Conservation (phyloP, 1,284 basidiomycete genomes). For the Peniophora sp. region DNA sequence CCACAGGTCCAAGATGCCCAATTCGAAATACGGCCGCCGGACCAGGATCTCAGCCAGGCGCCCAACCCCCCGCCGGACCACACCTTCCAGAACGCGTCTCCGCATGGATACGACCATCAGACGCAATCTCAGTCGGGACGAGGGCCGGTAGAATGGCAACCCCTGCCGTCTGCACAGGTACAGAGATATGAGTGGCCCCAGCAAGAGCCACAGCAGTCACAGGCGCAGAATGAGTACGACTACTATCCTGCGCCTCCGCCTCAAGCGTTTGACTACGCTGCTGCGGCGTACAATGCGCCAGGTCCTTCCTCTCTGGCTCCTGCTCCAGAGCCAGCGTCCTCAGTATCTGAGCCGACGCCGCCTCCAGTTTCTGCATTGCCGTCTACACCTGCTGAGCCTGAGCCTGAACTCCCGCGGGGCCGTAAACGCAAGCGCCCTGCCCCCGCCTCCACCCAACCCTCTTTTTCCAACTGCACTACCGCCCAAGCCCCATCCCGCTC, state of each 20-base stretch:
- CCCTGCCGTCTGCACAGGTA: constrained; percentile 1
- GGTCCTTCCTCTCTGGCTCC: not conserved
- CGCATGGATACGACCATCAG: no score
- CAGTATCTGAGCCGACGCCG: constrained; percentile 13
- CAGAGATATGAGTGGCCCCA: constrained; percentile 6
- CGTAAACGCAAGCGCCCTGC: constrained; percentile 47
- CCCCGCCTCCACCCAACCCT: not conserved
- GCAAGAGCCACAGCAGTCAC: constrained; percentile 8
- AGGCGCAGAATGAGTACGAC: not conserved
- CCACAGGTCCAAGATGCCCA: no score
- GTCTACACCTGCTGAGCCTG: not conserved
- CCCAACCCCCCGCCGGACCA: no score
- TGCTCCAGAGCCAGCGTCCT: constrained; percentile 6
- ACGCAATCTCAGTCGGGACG: no score
- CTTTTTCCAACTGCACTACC: constrained; percentile 38
- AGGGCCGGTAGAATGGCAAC: not conserved
- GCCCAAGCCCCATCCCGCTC: constrained; percentile 78
- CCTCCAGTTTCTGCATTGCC: constrained; percentile 13
- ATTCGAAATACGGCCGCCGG: no score
- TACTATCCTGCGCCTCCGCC: not conserved
- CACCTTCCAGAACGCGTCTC: no score
- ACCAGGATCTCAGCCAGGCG: no score
- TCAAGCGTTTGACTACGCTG: not conserved
- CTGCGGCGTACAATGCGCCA: not conserved
- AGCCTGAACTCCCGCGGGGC: constrained; percentile 36